phyloP scores from a whole-genome alignment of 768 basidiomycete genomes.

The Lentinus tigrinus region DNA sequence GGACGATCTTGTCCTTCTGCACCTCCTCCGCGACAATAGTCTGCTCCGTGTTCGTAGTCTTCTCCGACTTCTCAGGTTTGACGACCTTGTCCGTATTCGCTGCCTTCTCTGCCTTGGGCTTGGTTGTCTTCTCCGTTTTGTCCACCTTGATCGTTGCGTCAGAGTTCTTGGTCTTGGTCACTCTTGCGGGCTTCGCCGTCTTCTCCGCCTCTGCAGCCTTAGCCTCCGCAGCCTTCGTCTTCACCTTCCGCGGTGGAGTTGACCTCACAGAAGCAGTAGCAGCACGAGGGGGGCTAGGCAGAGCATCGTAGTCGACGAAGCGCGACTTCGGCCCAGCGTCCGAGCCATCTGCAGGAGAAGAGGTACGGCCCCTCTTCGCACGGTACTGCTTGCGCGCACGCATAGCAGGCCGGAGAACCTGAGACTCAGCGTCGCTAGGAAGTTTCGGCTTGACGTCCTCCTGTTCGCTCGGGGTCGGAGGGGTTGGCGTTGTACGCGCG shows the following conservation, averaged over 20 bases:
- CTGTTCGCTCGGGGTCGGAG: too few relatives aligned
- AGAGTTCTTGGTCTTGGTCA: background rate
- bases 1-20: background rate
- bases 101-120: background rate
- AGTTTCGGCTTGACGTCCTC: background rate
- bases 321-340: background rate
- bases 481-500: background rate
- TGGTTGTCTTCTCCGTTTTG: background rate
- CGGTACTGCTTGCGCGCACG: conserved; percentile 30
- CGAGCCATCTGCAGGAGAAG: conserved; percentile 27
- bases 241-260: background rate
- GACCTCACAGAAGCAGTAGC: background rate
- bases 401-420: conserved; percentile 12
- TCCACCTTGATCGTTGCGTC: too few relatives aligned
- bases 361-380: conserved; percentile 32
- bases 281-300: conserved; percentile 22
- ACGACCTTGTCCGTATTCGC: background rate
- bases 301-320: conserved; percentile 33
- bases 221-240: background rate
- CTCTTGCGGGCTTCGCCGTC: background rate
- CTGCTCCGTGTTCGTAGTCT: background rate
- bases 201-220: background rate
- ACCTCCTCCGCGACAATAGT: background rate
- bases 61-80: background rate
- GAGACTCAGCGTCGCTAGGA: background rate